These are phyloP conservation scores for Cryptosporidium parvum DNA, from an alignment of 169 alveolate species.

Conservation along the genomic window DNA sequence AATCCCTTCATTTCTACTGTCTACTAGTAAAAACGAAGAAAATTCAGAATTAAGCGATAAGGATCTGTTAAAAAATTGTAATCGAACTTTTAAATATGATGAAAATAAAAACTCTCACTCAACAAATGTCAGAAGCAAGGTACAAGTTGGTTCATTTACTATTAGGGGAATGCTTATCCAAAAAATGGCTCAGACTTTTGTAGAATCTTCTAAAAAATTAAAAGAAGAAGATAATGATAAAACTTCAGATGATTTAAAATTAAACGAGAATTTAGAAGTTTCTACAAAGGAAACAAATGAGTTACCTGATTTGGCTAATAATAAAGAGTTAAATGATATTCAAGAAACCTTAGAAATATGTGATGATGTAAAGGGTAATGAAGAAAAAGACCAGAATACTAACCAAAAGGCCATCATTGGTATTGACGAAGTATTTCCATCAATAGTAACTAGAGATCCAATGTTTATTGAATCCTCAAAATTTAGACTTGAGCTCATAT, in stretches of 20 bases:
- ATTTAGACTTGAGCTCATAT: conserved; percentile 24
- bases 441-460: conserved; percentile 43
- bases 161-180: conserved; percentile 44
- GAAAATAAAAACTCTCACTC: not conserved
- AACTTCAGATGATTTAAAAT: not conserved
- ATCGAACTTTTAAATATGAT: not conserved
- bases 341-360: not conserved
- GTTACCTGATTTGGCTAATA: not conserved
- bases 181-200: conserved; percentile 46
- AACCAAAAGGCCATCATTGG: not conserved
- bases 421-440: conserved; percentile 44
- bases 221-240: not conserved
- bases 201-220: conserved; percentile 1
- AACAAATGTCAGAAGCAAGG: not conserved
- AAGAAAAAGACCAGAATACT: not conserved
- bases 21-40: not conserved
- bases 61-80: not conserved
- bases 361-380: not conserved
- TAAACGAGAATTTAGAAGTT: not conserved
- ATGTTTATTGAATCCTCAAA: conserved; percentile 55
- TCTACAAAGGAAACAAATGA: not conserved
- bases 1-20: conserved; percentile 54
- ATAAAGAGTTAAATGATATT: not conserved
- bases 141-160: conserved; percentile 3
- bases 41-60: not conserved